phyloP scores from a whole-genome alignment of 164 flowering plant genomes.

The Akebia trifoliata region DNA sequence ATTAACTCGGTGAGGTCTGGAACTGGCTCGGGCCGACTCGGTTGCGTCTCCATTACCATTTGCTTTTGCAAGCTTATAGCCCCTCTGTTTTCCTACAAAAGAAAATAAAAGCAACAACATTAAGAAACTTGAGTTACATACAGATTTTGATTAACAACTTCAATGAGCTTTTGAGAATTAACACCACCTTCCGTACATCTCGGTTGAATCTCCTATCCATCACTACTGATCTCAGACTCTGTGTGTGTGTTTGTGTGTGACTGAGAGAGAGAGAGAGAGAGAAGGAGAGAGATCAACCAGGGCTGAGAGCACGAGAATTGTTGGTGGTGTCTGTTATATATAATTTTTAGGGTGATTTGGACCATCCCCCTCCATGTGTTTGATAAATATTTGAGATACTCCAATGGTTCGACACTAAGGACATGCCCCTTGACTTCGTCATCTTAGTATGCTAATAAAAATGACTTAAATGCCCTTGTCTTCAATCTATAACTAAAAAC shows the following conservation, averaged over 20 bases:
- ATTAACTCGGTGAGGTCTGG: slow-evolving; percentile 67
- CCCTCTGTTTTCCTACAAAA: slow-evolving; percentile 18
- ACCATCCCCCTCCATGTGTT: too few relatives aligned
- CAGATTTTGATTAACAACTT: background rate
- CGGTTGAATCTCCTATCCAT: slow-evolving; percentile 38
- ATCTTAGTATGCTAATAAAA: too few relatives aligned
- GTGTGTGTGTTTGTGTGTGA: too few relatives aligned
- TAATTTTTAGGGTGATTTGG: too few relatives aligned
- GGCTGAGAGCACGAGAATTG: background rate
- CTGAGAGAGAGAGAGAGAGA: background rate
- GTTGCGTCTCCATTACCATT: slow-evolving; percentile 3
- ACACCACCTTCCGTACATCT: slow-evolving; percentile 21
- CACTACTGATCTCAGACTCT: slow-evolving; percentile 2
- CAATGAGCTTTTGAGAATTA: background rate
- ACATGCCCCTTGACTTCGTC: too few relatives aligned
- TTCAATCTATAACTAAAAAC: too few relatives aligned
- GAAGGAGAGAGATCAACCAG: background rate
- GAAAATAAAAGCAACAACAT: background rate
- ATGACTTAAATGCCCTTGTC: too few relatives aligned
- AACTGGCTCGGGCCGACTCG: slow-evolving; percentile 15
- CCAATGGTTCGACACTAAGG: too few relatives aligned
- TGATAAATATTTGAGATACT: too few relatives aligned
- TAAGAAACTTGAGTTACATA: background rate
- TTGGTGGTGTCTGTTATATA: background rate
- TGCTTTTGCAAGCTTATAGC: slow-evolving; percentile 28